phyloP scores from a whole-genome alignment of 2,329 filamentous ascomycete genomes.

The Tolypocladium tundrense region DNA sequence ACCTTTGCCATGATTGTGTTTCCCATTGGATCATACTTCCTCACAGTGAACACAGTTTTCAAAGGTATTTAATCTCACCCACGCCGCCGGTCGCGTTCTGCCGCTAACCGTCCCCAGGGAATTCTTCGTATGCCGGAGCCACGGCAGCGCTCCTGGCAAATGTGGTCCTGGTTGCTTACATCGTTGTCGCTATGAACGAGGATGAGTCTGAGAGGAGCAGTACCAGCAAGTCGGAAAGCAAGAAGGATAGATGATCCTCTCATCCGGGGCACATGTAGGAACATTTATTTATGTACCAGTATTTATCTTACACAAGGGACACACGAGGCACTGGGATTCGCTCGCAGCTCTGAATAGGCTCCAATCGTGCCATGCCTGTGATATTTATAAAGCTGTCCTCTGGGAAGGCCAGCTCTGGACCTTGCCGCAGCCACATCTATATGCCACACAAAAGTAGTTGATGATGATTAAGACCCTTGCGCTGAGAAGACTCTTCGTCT shows the following conservation, averaged over 20 bases:
- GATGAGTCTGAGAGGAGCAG: slow-evolving; percentile 48
- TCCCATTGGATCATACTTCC: slow-evolving; percentile 83
- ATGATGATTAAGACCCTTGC: slow-evolving; percentile 10
- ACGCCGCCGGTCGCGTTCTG: background rate
- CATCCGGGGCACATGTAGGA: background rate
- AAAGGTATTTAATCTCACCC: slow-evolving; percentile 43
- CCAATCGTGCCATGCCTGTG: slow-evolving; percentile 1
- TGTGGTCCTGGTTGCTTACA: slow-evolving; percentile 79
- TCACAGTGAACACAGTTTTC: slow-evolving; percentile 68
- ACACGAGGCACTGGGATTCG: background rate
- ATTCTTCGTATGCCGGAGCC: slow-evolving; percentile 77
- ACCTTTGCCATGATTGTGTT: slow-evolving; percentile 82
- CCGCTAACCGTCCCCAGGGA: slow-evolving; percentile 45
- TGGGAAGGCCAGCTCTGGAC: slow-evolving; percentile 1
- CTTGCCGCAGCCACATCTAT: slow-evolving; percentile 6
- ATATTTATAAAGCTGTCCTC: slow-evolving; percentile 8
- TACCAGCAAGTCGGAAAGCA: slow-evolving; percentile 31
- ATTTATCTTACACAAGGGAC: background rate
- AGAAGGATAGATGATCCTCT: slow-evolving; percentile 34
- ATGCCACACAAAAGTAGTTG: slow-evolving; percentile 11
- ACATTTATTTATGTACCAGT: background rate
- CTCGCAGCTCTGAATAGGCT: background rate
- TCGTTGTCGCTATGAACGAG: slow-evolving; percentile 84
- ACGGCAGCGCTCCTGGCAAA: slow-evolving; percentile 85
- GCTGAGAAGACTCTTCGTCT: slow-evolving; percentile 1